A percentile compares a stretch with the other conserved stretches of the same genome.
Conservation (phyloP, 1,284 basidiomycete genomes). For the Paramarasmius palmivorus region DNA sequence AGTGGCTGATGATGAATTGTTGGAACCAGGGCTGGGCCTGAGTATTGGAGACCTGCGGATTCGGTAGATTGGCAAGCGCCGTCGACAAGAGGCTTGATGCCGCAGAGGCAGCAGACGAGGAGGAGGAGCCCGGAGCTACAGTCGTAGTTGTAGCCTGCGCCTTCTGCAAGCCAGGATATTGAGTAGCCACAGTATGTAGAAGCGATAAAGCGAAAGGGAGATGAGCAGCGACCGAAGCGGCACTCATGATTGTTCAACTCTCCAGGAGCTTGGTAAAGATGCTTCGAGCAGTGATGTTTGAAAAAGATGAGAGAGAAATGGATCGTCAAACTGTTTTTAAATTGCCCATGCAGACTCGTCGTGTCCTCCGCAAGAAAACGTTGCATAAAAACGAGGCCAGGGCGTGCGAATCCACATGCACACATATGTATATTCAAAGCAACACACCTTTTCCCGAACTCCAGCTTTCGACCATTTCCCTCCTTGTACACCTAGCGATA, state of each 20-base stretch:
- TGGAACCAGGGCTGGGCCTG: neutral
- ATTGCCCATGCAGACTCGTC: neutral
- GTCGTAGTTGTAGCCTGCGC: constrained; percentile 20
- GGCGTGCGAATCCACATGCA: constrained; percentile 6
- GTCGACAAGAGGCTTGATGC: neutral
- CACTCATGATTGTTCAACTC: constrained; percentile 18
- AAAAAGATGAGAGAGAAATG: constrained; percentile 20
- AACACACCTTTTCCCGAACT: neutral
- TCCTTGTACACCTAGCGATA: neutral
- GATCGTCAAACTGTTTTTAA: neutral
- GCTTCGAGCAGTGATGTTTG: constrained; percentile 16
- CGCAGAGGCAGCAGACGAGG: constrained; percentile 2
- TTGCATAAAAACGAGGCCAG: constrained; percentile 4
- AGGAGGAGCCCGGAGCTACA: constrained; percentile 24
- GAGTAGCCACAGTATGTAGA: constrained; percentile 48
- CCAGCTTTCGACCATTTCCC: neutral
- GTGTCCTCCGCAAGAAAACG: neutral
- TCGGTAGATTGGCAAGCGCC: constrained; percentile 5
- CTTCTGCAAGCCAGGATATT: constrained; percentile 44
- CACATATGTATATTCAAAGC: neutral
- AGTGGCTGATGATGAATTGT: neutral
- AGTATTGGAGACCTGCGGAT: neutral
- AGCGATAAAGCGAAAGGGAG: constrained; percentile 54
- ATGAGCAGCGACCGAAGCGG: constrained; percentile 39
- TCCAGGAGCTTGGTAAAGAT: constrained; percentile 14